A percentile compares a stretch with the other conserved stretches of the same genome.
Conservation (phyloP, 306 rosid genomes). For the Neltuma alba region DNA sequence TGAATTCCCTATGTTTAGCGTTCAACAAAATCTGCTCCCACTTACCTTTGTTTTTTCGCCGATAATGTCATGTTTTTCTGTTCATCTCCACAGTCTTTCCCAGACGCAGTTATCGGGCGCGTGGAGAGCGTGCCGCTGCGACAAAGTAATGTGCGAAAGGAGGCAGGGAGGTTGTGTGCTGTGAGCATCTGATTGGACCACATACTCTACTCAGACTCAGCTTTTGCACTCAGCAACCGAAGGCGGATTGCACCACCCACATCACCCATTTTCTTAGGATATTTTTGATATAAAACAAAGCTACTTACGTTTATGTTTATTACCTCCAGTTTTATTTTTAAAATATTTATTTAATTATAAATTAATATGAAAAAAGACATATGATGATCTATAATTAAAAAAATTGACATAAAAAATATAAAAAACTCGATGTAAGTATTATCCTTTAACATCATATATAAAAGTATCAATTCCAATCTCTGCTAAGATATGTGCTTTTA, state of each 20-base stretch:
- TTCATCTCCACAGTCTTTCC: background rate
- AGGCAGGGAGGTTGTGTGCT: background rate
- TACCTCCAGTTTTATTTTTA: too few species aligned
- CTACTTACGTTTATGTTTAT: too few species aligned
- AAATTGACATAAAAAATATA: too few species aligned
- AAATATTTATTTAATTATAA: too few species aligned
- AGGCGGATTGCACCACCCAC: background rate
- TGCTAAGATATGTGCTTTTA: too few species aligned
- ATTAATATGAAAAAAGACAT: too few species aligned
- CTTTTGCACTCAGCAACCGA: background rate
- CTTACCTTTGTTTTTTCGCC: background rate
- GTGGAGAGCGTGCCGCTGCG: background rate
- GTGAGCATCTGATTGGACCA: conserved; percentile 7
- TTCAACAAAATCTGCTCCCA: conserved; percentile 18
- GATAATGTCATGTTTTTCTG: background rate
- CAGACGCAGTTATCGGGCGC: background rate
- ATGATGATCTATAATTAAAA: too few species aligned
- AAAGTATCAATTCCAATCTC: too few species aligned
- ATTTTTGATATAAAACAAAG: too few species aligned
- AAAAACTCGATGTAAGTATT: too few species aligned
- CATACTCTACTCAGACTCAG: background rate
- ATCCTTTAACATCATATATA: too few species aligned
- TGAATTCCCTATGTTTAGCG: background rate
- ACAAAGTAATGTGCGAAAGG: background rate
- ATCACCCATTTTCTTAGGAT: background rate